Evolutionary conservation across 106 monocot genomes (phyloP), one percentile per base, ranked within the genome.

Genomic region (Allium fistulosum): DNA sequence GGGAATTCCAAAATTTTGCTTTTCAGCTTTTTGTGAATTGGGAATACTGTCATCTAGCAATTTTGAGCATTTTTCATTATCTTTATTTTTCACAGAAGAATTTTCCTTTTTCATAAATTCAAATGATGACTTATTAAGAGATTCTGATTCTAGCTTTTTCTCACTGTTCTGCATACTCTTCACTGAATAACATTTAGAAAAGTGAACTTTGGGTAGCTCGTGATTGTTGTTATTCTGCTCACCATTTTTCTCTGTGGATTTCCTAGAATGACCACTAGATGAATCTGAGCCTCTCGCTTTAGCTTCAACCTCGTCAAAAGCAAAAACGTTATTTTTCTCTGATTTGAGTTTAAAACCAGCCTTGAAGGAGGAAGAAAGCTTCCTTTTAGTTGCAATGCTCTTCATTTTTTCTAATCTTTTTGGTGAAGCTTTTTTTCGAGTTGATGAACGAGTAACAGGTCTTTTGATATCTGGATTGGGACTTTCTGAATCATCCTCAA

Each of bases 401-500:
- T 74, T 72, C 26, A 67, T 22, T 16, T 80, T 91, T 37, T 68
- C 46, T 61, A 27, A 26, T 80, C 72, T 71, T 55, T 59, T 82
- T 46, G 48, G 18, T 61, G 71, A 61, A 61, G 46, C 61, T 68
- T 69, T 80, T 59, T 75, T 88, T 48, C 70, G 73, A 15, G 77
- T 79, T 46, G 76, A 71, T 64, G 92, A 85, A 75, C 80, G 88
- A 75, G 86, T 86, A 62, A 88, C 58, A 72, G 88, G 92, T 78
- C 92, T 84, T 58, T 37, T 67, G 4, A 52, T 27, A 2, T 73
- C 74, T 60, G 77, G 81, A 53, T 75, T 77, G 12, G 71, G 71
- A 62, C 77, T 80, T 17, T 80, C 91, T 49, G 88, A 92, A 82
- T 87, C 84, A 53, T 69, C 84, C 75, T 96, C 91, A 61, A 96